Evolutionary conservation across 495 filamentous ascomycete species (phyloP).

Genomic region (Talaromyces liani): DNA sequence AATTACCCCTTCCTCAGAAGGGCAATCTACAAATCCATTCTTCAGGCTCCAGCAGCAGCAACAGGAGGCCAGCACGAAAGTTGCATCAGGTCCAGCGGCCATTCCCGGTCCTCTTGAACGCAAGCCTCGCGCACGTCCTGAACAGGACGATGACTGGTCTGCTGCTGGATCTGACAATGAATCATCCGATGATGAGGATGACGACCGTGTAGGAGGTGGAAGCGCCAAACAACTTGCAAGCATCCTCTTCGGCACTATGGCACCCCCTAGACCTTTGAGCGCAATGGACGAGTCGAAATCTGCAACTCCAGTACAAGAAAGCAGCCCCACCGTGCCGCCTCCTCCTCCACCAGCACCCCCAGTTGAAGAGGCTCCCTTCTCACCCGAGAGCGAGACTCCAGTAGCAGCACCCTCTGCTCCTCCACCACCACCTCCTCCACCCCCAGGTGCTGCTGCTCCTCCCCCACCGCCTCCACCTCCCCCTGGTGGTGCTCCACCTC

Average conservation of each 20-base stretch:
- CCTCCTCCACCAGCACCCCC: slow-evolving; percentile 19
- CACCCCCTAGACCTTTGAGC: slow-evolving; percentile 79
- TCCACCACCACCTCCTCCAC: slow-evolving; percentile 18
- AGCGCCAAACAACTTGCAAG: slow-evolving; percentile 88
- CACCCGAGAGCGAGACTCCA: neutral
- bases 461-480: slow-evolving; percentile 21
- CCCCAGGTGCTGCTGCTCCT: slow-evolving; percentile 22
- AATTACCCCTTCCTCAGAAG: slow-evolving; percentile 31
- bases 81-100: slow-evolving; percentile 20
- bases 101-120: slow-evolving; percentile 28
- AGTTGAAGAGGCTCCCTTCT: neutral
- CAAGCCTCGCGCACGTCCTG: slow-evolving; percentile 51
- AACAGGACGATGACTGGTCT: slow-evolving; percentile 85
- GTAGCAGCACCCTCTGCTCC: slow-evolving; percentile 10
- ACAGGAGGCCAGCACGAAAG: slow-evolving; percentile 21
- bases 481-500: slow-evolving; percentile 21
- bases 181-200: slow-evolving; percentile 55
- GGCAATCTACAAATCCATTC: slow-evolving; percentile 87
- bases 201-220: slow-evolving; percentile 65
- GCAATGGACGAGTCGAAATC: slow-evolving; percentile 59
- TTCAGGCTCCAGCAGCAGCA: slow-evolving; percentile 64
- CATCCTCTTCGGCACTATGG: slow-evolving; percentile 96
- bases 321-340: slow-evolving; percentile 17
- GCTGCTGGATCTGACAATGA: slow-evolving; percentile 73
- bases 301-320: slow-evolving; percentile 29